phyloP scores from a whole-genome alignment of 495 filamentous ascomycete genomes.

The Aspergillus egyptiacus region DNA sequence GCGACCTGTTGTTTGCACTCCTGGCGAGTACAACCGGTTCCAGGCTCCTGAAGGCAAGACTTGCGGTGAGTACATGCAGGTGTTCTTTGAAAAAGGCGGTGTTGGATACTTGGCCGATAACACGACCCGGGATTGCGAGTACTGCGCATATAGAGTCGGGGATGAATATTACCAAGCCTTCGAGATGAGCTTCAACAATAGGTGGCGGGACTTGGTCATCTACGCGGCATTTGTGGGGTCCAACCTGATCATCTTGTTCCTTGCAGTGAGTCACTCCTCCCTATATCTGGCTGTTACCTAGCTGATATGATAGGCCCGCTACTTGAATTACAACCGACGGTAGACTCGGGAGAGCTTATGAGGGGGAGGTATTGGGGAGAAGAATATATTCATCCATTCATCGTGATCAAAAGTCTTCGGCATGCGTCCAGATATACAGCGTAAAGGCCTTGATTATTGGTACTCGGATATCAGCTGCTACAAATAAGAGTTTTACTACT shows the following conservation, averaged over 20 bases:
- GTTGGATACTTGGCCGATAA: conserved; percentile 51
- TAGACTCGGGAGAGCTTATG: conserved; percentile 19
- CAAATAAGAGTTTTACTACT: too few relatives aligned
- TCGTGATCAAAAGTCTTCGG: too few relatives aligned
- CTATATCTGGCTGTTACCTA: conserved; percentile 20
- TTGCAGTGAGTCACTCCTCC: conserved; percentile 38
- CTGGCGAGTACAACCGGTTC: conserved; percentile 50
- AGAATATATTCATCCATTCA: too few relatives aligned
- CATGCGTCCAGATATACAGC: too few relatives aligned
- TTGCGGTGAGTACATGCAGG: conserved; percentile 50
- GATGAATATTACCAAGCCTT: conserved; percentile 70
- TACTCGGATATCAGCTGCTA: too few relatives aligned
- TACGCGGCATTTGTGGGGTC: conserved; percentile 65
- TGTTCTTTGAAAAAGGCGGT: conserved; percentile 44
- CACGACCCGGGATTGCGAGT: conserved; percentile 34
- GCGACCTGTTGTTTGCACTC: conserved; percentile 46
- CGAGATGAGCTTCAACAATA: conserved; percentile 54
- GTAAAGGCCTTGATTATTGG: too few relatives aligned
- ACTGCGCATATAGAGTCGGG: conserved; percentile 63
- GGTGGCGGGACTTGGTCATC: conserved; percentile 80
- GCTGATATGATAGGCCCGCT: conserved; percentile 43
- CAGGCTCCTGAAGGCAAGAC: conserved; percentile 42
- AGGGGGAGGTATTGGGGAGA: too few relatives aligned
- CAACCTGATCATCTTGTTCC: conserved; percentile 69
- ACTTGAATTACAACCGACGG: conserved; percentile 59